Conservation (phyloP, 2,329 filamentous ascomycete species). For the Pyrenophora teres region DNA sequence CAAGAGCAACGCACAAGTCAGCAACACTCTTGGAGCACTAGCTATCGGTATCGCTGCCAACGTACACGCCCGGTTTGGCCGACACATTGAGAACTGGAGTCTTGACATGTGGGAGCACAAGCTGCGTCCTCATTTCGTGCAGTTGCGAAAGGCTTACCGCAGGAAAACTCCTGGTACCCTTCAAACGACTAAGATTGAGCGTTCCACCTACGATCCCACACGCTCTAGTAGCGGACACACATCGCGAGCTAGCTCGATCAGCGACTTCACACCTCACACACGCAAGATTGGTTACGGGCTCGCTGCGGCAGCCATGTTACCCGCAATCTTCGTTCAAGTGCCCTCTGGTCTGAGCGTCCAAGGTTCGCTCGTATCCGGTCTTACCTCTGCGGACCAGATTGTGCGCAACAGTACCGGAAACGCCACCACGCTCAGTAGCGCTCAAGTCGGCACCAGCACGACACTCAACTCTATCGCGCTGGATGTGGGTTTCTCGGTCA, state of each 20-base stretch:
- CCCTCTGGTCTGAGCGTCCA: slow-evolving; percentile 64
- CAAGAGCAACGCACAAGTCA: slow-evolving; percentile 71
- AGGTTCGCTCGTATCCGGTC: slow-evolving; percentile 61
- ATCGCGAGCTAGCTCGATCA: slow-evolving; percentile 30
- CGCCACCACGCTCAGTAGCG: slow-evolving; percentile 46
- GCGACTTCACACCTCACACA: slow-evolving; percentile 34
- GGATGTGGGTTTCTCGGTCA: slow-evolving; percentile 54
- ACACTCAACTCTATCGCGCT: slow-evolving; percentile 53
- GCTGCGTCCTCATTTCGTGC: slow-evolving; percentile 49
- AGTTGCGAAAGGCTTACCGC: slow-evolving; percentile 33
- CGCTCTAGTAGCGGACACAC: slow-evolving; percentile 21
- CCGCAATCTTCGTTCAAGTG: slow-evolving; percentile 78
- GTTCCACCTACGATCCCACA: slow-evolving; percentile 26
- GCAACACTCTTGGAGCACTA: slow-evolving; percentile 77
- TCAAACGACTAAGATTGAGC: slow-evolving; percentile 21
- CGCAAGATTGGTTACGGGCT: slow-evolving; percentile 62
- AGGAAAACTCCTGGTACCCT: slow-evolving; percentile 26
- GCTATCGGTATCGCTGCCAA: slow-evolving; percentile 79
- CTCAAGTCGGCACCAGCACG: slow-evolving; percentile 26
- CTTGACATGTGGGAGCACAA: slow-evolving; percentile 60
- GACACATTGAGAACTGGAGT: slow-evolving; percentile 61
- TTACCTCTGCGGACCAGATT: slow-evolving; percentile 62
- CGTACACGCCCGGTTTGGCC: slow-evolving; percentile 72
- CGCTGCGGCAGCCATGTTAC: slow-evolving; percentile 82
- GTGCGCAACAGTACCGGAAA: slow-evolving; percentile 52